Evolutionary conservation across 306 rosid species (phyloP).

Genomic region (Abrus pulchellus): DNA sequence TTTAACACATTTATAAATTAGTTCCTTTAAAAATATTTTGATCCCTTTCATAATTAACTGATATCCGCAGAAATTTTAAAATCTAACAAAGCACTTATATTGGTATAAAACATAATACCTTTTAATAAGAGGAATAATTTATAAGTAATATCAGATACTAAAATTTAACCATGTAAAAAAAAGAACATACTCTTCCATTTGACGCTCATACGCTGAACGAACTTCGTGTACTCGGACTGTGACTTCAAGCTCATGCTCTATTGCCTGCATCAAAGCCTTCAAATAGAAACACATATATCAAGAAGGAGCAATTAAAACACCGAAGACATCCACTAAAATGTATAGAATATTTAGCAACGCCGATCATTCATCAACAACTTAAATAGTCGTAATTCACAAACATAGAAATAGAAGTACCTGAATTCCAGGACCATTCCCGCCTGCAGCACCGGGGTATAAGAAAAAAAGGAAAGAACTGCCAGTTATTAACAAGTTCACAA

Average conservation of each 20-base stretch:
- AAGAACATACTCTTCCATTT: constrained; percentile 83
- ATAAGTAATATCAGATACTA: no score
- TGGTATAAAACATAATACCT: no score
- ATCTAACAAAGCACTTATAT: no score
- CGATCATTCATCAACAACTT: constrained; percentile 32
- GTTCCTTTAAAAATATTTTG: no score
- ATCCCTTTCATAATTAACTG: no score
- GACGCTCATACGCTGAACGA: constrained; percentile 88
- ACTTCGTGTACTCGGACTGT: constrained; percentile 93
- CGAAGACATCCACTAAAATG: neutral
- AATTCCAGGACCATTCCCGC: constrained; percentile 76
- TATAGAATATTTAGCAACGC: neutral
- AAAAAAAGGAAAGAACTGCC: constrained; percentile 11
- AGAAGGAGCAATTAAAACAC: constrained; percentile 26
- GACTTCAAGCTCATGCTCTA: constrained; percentile 97
- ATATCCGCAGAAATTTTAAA: no score
- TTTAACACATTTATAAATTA: no score
- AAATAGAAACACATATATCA: constrained; percentile 34
- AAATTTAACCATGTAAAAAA: neutral
- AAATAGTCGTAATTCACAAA: neutral
- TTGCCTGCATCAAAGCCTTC: constrained; percentile 89
- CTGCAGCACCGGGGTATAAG: constrained; percentile 55
- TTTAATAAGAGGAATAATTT: no score
- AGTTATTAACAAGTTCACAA: constrained; percentile 11
- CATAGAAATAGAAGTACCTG: constrained; percentile 65